Evolutionary conservation across 768 basidiomycete genomes (phyloP), one percentile per base, ranked within the genome.

Genomic region (Tricholoma hemisulphureum): DNA sequence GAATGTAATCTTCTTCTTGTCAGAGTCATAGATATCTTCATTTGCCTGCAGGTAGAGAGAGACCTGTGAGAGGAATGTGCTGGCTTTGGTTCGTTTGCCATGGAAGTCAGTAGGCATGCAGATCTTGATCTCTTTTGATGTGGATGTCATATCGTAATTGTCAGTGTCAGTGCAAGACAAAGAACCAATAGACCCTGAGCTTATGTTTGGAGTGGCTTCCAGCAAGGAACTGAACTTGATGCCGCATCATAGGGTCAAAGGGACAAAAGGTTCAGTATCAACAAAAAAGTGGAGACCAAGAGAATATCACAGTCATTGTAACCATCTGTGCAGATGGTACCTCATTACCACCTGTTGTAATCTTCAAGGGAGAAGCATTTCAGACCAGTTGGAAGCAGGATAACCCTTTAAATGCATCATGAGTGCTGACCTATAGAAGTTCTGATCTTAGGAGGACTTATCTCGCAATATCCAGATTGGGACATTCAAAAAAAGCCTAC

Each of bases 291-390:
- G 71, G 71, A 2, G 65, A 60, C 8, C 52, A 67, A 1, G 70
- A 78, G 56, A 75, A 71, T 43, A 74, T 67, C 21, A 77, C 75
- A 6, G 70, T 74, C 1, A 54, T 78, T 28, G 60, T 67, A 18
- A 72, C 72, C 6, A 77, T 78, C 39, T 72, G 73, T 58, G 69
- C 73, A 0, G 71, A 79, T 71, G 77, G 80, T 0, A 72, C 73
- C 1, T 41, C 62, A 0, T 56, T 71, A 0, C 65, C 68, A 1
- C 81, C 80, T 3, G 61, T 71, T 14, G 69, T 79, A 0, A 79
- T 80, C 20, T 72, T 71, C 62, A 75, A 78, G 53, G 78, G 77
- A 2, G 58, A 75, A 23, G 63, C 58, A 6, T 78, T 63, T 61
- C 65, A 71, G 51, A 56, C 65, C 2, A 69, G 63, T 16, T 81